phyloP scores from a whole-genome alignment of 2,329 filamentous ascomycete species.

The Tympanopsis confertula region DNA sequence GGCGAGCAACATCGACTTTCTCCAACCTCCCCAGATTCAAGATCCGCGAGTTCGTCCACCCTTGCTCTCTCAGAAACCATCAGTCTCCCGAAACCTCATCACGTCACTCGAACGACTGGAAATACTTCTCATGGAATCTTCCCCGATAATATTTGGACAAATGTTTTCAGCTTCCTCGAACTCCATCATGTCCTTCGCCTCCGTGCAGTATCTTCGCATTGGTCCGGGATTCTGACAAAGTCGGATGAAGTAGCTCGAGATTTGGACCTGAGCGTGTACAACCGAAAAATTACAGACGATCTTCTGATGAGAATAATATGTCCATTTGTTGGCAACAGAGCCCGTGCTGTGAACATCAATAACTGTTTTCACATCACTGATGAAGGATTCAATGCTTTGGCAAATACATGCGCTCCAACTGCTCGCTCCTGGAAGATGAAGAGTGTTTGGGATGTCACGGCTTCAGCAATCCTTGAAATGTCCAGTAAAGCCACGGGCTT shows the following conservation, averaged over 20 bases:
- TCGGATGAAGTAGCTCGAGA: slow-evolving; percentile 49
- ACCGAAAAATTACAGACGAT: slow-evolving; percentile 54
- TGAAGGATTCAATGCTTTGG: slow-evolving; percentile 55
- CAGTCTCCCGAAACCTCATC: slow-evolving; percentile 27
- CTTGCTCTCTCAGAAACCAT: slow-evolving; percentile 2
- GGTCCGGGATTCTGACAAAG: slow-evolving; percentile 52
- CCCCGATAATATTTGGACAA: slow-evolving; percentile 45
- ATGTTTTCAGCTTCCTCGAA: slow-evolving; percentile 50
- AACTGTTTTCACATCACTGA: slow-evolving; percentile 70
- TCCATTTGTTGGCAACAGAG: slow-evolving; percentile 56
- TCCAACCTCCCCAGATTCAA: neutral
- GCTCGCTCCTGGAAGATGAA: slow-evolving; percentile 62
- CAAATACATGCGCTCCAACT: slow-evolving; percentile 45
- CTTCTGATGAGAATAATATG: slow-evolving; percentile 51
- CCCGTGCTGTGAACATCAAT: slow-evolving; percentile 52
- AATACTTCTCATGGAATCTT: slow-evolving; percentile 16
- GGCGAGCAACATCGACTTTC: neutral
- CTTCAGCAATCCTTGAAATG: slow-evolving; percentile 61
- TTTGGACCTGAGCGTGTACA: slow-evolving; percentile 57
- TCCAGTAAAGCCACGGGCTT: slow-evolving; percentile 54
- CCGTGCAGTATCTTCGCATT: slow-evolving; percentile 53
- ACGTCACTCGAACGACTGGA: slow-evolving; percentile 8
- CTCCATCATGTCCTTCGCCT: slow-evolving; percentile 54
- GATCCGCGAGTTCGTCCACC: neutral
- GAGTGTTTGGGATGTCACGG: slow-evolving; percentile 66